Percentiles rank a stretch among this genome's conserved stretches.
These are phyloP conservation scores for Wilcoxina mikolae DNA, from an alignment of 495 filamentous ascomycete genomes.

Conservation along the genomic window DNA sequence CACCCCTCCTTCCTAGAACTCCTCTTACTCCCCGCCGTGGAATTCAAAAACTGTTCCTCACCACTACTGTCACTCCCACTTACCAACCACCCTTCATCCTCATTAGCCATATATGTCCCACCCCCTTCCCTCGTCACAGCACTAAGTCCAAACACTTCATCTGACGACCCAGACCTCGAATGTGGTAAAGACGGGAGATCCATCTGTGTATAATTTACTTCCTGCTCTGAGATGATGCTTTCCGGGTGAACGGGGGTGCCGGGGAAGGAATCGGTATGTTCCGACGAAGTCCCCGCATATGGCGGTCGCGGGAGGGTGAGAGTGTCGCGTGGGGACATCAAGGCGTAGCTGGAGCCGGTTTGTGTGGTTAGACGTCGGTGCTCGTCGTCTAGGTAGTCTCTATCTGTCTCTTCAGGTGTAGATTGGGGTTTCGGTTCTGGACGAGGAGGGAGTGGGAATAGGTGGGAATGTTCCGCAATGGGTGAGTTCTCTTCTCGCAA, in stretches of 20 bases:
- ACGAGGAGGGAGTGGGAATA: not conserved
- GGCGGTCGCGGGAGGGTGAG: not conserved
- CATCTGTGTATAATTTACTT: not conserved
- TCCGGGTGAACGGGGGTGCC: not conserved
- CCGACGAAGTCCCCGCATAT: not conserved
- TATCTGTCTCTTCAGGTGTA: not conserved
- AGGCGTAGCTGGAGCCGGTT: not conserved
- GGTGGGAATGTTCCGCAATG: not conserved
- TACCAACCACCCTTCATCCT: not conserved
- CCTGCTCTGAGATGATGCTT: not conserved
- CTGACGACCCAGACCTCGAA: constrained; percentile 1
- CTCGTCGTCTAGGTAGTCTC: not conserved
- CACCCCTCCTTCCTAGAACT: not conserved
- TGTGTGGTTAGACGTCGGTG: not conserved
- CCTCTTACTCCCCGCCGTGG: not conserved
- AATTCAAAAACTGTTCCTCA: not conserved
- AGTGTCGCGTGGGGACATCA: not conserved
- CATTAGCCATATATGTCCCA: not conserved
- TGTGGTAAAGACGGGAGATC: not conserved
- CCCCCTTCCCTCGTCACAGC: not conserved
- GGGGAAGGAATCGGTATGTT: not conserved
- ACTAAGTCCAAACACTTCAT: constrained; percentile 4
- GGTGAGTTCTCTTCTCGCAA: not conserved
- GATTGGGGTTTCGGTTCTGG: not conserved
- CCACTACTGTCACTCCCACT: not conserved